Evolutionary conservation across 495 filamentous ascomycete species (phyloP), one percentile per base, ranked within the genome.

Genomic region (Beverwykella pulmonaria): DNA sequence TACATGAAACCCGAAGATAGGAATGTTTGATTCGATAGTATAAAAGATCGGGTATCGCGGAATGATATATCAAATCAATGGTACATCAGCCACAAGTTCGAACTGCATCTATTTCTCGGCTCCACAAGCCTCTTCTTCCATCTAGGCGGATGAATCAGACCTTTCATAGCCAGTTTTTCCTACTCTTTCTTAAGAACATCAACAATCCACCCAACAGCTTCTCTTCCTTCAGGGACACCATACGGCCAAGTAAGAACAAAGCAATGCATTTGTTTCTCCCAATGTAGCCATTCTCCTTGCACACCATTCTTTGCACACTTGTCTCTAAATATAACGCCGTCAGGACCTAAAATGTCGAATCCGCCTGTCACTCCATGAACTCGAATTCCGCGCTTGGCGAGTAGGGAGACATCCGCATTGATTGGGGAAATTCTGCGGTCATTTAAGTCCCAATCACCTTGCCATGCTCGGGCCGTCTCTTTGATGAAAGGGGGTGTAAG

Each of bases 231-330:
- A 7, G 49, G 58, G 41, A 81, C 47, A 9, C 71, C 65, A 65
- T 76, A 79, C 8, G 63, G 27, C 65, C 69, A 76, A n/a, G 77
- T 70, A 19, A 81, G 63, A 39, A 75, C 70, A 62, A 81, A 81
- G 61, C 74, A 78, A 73, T 81, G 79, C 77, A 82, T 79, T 70
- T 80, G 78, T 68, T 75, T 79, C 15, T 81, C 77, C 79, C 78
- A 81, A 19, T 75, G 62, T 61, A 82, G 53, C 79, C 78, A 80
- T 60, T 78, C 66, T 10, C 79, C 76, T 22, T 52, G 25, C 15
- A 79, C 74, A 9, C 75, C 75, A 29, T 61, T 67, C n/a, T 72
- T 34, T 34, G 48, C 64, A 27, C 66, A 76, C 47, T 67, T 74
- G 26, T 80, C 68, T 20, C 74, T 50, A 54, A 80, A 79, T 14